phyloP scores from a whole-genome alignment of 2,329 filamentous ascomycete genomes.

The Escovopsis sp. region DNA sequence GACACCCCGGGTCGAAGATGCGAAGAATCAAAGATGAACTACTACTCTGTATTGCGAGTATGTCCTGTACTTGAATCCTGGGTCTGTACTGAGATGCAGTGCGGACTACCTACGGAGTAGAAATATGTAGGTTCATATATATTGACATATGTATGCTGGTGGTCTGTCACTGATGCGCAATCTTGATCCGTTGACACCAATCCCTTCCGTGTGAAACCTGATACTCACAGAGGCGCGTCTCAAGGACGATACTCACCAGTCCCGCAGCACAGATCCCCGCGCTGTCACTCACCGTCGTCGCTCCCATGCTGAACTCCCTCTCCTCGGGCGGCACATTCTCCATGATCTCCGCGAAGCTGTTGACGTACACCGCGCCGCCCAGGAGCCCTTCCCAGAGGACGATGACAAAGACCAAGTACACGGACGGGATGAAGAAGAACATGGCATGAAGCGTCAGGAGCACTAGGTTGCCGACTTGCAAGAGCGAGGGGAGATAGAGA shows the following conservation, averaged over 20 bases:
- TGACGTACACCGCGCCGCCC: conserved; percentile 86
- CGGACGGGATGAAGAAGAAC: conserved; percentile 65
- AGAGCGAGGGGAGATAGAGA: conserved; percentile 66
- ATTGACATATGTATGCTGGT: no score
- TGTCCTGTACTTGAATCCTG: no score
- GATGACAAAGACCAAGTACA: conserved; percentile 73
- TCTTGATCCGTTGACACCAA: conserved; percentile 48
- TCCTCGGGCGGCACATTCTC: conserved; percentile 64
- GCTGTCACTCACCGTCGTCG: conserved; percentile 84
- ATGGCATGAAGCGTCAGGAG: conserved; percentile 64
- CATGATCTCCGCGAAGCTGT: conserved; percentile 88
- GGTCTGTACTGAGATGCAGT: no score
- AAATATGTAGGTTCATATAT: no score
- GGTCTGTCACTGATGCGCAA: conserved; percentile 8
- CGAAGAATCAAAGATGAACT: no score
- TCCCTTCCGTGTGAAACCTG: conserved; percentile 69
- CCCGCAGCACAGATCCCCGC: conserved; percentile 81
- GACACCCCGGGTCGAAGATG: no score
- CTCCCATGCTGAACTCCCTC: conserved; percentile 79
- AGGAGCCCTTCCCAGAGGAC: conserved; percentile 91
- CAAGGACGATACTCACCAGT: conserved; percentile 68
- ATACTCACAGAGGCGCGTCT: conserved; percentile 69
- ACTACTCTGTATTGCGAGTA: no score
- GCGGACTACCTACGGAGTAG: no score
- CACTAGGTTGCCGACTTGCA: conserved; percentile 67